Evolutionary conservation across 2,329 filamentous ascomycete species (phyloP).

Genomic region (Dothidotthia symphoricarpi): DNA sequence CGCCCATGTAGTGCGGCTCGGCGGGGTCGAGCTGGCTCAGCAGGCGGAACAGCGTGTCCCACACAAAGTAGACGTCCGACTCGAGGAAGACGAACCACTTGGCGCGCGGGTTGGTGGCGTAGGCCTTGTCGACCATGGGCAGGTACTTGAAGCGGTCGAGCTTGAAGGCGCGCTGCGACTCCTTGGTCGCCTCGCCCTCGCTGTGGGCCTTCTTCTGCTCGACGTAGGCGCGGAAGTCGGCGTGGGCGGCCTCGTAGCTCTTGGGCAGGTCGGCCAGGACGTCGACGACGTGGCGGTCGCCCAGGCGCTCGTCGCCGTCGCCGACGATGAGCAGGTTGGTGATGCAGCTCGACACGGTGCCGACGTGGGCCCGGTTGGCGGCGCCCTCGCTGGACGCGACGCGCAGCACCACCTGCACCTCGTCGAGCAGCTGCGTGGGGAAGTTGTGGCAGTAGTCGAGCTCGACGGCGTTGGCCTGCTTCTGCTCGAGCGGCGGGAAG

Average conservation of each 20-base stretch:
- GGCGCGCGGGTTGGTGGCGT: constrained; percentile 37
- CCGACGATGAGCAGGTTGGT: constrained; percentile 58
- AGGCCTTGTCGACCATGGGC: constrained; percentile 55
- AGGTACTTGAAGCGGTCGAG: constrained; percentile 61
- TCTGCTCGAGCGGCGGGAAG: constrained; percentile 37
- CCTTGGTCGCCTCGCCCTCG: constrained; percentile 44
- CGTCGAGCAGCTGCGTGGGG: constrained; percentile 42
- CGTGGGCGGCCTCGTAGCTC: constrained; percentile 42
- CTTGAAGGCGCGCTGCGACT: constrained; percentile 54
- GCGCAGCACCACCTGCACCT: constrained; percentile 51
- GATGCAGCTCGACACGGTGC: constrained; percentile 55
- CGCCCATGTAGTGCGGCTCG: constrained; percentile 43
- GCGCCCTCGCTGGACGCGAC: constrained; percentile 49
- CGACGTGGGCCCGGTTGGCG: constrained; percentile 50
- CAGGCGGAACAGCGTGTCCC: constrained; percentile 45
- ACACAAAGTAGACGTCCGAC: constrained; percentile 41
- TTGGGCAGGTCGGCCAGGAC: constrained; percentile 52
- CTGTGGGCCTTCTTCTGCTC: constrained; percentile 43
- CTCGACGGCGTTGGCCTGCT: constrained; percentile 29
- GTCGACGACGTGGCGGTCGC: constrained; percentile 51
- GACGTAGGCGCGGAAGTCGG: constrained; percentile 55
- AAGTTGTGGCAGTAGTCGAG: constrained; percentile 44
- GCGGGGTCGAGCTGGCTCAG: constrained; percentile 41
- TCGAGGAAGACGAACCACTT: constrained; percentile 44
- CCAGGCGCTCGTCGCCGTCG: constrained; percentile 56